Evolutionary conservation across 2,329 filamentous ascomycete species (phyloP).

Genomic region (Neofusicoccum ribis): DNA sequence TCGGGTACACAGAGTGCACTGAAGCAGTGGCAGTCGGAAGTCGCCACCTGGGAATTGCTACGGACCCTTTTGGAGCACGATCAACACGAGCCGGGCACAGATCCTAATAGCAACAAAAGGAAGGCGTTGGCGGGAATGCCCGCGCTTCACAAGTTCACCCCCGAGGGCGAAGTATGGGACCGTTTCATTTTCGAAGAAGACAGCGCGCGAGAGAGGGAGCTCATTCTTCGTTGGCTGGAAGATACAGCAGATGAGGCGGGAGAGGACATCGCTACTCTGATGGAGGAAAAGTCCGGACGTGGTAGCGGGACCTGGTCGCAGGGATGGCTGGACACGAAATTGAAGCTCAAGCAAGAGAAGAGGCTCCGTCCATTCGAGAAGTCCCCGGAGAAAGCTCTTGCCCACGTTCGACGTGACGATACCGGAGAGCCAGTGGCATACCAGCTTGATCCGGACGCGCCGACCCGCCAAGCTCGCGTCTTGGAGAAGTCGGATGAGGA

Average conservation of each 20-base stretch:
- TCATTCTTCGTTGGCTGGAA: constrained; percentile 85
- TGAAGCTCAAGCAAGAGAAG: constrained; percentile 88
- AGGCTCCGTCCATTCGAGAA: constrained; percentile 63
- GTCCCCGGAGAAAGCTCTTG: constrained; percentile 51
- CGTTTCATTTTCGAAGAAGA: constrained; percentile 74
- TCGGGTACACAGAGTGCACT: constrained; percentile 44
- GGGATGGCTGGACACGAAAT: constrained; percentile 90
- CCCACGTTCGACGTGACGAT: constrained; percentile 35
- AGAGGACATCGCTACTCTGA: constrained; percentile 72
- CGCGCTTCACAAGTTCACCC: constrained; percentile 52
- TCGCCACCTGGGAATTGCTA: constrained; percentile 87
- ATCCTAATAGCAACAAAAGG: constrained; percentile 35
- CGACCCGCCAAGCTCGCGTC: constrained; percentile 73
- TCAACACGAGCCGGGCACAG: constrained; percentile 41
- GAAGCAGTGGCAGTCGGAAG: constrained; percentile 74
- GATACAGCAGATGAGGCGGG: constrained; percentile 67
- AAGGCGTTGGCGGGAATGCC: constrained; percentile 28
- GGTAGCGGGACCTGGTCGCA: constrained; percentile 76
- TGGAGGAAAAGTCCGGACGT: constrained; percentile 71
- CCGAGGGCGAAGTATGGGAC: constrained; percentile 65
- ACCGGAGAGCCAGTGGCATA: constrained; percentile 69
- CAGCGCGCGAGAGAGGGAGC: constrained; percentile 72
- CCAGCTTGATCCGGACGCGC: constrained; percentile 87
- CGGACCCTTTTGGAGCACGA: constrained; percentile 73
- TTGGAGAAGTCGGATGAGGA: constrained; percentile 82